phyloP scores from a whole-genome alignment of 2,329 filamentous ascomycete species.

The Venturiaceae sp. region DNA sequence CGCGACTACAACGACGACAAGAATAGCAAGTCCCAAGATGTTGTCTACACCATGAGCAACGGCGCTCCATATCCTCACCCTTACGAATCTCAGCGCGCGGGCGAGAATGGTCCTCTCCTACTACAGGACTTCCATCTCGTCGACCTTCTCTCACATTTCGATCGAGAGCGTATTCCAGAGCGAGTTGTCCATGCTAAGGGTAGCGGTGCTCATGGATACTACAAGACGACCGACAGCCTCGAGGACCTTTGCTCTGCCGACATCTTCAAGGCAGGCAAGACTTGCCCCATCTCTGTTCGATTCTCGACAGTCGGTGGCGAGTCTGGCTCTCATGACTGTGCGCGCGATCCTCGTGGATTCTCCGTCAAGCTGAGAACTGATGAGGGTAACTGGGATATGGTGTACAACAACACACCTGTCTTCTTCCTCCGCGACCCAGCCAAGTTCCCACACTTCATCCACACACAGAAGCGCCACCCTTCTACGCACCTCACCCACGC shows the following conservation, averaged over 20 bases:
- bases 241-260: constrained; percentile 37
- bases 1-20: constrained; percentile 36
- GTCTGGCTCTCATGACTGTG: constrained; percentile 60
- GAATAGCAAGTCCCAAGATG: constrained; percentile 31
- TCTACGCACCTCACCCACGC: constrained; percentile 60
- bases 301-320: constrained; percentile 72
- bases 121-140: constrained; percentile 42
- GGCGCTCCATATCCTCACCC: constrained; percentile 48
- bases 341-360: constrained; percentile 64
- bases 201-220: constrained; percentile 38
- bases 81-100: constrained; percentile 46
- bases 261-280: constrained; percentile 53
- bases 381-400: constrained; percentile 65
- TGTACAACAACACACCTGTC: constrained; percentile 64
- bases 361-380: constrained; percentile 64
- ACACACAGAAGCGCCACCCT: constrained; percentile 66
- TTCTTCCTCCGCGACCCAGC: constrained; percentile 68
- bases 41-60: constrained; percentile 47
- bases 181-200: constrained; percentile 42
- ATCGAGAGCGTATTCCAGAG: constrained; percentile 40
- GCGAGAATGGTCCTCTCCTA: constrained; percentile 49
- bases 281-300: constrained; percentile 55
- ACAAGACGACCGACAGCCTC: constrained; percentile 34
- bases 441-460: constrained; percentile 66
- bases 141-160: constrained; percentile 40